Conservation (phyloP, 306 rosid species). For the Dalbergia oliveri region DNA sequence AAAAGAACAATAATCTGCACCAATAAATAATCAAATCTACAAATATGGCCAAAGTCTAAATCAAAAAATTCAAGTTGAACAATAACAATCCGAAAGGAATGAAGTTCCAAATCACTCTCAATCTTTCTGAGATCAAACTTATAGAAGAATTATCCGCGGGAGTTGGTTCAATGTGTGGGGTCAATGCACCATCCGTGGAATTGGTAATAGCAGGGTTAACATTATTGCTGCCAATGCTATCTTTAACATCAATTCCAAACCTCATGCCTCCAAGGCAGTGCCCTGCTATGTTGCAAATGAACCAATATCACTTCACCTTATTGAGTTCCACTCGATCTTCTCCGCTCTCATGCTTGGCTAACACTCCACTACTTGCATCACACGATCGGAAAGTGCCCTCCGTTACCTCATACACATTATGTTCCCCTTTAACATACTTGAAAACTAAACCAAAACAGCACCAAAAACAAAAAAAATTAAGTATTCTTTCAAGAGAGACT, state of each 20-base stretch:
- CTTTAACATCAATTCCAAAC: conserved; percentile 47
- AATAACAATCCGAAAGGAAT: conserved; percentile 39
- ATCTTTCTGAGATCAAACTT: conserved; percentile 7
- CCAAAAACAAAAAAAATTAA: not conserved
- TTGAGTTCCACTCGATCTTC: conserved; percentile 48
- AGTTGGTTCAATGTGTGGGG: conserved; percentile 43
- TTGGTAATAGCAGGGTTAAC: not conserved
- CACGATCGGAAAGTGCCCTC: conserved; percentile 47
- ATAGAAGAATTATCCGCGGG: conserved; percentile 34
- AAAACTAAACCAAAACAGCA: conserved; percentile 42
- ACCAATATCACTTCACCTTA: conserved; percentile 49
- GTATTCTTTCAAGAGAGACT: not conserved
- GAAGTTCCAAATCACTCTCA: conserved; percentile 23
- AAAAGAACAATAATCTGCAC: conserved; percentile 4
- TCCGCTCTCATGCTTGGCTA: conserved; percentile 53
- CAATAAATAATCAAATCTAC: conserved; percentile 2
- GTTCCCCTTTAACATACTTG: conserved; percentile 52
- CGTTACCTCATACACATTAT: conserved; percentile 51
- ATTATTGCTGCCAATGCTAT: not conserved
- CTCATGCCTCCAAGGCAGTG: conserved; percentile 63
- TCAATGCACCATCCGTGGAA: conserved; percentile 9
- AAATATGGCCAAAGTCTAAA: conserved; percentile 17
- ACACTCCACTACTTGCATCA: conserved; percentile 46
- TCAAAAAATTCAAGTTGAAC: conserved; percentile 18
- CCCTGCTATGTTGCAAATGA: conserved; percentile 53